These are phyloP conservation scores for Sporobolomyces phaffii DNA, from an alignment of 768 basidiomycete genomes.

Conservation along the genomic window DNA sequence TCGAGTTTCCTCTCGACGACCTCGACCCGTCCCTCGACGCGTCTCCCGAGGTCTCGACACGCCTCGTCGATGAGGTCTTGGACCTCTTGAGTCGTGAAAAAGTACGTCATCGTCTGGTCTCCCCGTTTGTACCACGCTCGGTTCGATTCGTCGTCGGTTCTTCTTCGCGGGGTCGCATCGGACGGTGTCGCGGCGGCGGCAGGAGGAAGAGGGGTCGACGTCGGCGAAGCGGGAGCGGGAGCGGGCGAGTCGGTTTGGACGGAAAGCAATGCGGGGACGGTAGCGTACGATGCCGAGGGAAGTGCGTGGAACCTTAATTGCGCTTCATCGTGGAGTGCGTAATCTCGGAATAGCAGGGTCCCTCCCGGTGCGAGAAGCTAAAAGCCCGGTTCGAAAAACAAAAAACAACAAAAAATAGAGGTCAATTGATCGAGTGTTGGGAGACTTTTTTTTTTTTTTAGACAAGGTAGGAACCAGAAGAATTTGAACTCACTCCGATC, in stretches of 20 bases:
- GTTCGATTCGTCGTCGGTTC: too few species aligned
- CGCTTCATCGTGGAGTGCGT: constrained; percentile 34
- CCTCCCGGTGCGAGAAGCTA: constrained; percentile 35
- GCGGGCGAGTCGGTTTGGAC: neutral
- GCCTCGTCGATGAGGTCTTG: neutral
- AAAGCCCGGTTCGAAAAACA: too few species aligned
- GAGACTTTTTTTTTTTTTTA: too few species aligned
- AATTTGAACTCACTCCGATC: neutral
- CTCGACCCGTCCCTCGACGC: constrained; percentile 16
- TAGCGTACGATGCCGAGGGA: constrained; percentile 29
- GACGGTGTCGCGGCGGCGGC: neutral
- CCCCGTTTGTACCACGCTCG: constrained; percentile 31
- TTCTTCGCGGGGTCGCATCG: neutral
- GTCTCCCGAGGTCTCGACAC: neutral
- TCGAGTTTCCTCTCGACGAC: constrained; percentile 26
- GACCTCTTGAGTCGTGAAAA: constrained; percentile 22
- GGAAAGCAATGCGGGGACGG: constrained; percentile 27
- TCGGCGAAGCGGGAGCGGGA: too few species aligned
- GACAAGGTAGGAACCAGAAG: neutral
- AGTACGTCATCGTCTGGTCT: constrained; percentile 36
- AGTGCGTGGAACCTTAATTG: constrained; percentile 35
- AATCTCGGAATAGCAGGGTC: constrained; percentile 33
- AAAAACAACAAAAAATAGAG: too few species aligned
- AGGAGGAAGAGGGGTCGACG: neutral
- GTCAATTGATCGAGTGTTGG: too few species aligned